These are phyloP conservation scores for Rhodocollybia butyracea DNA, from an alignment of 768 basidiomycete species.

Conservation along the genomic window DNA sequence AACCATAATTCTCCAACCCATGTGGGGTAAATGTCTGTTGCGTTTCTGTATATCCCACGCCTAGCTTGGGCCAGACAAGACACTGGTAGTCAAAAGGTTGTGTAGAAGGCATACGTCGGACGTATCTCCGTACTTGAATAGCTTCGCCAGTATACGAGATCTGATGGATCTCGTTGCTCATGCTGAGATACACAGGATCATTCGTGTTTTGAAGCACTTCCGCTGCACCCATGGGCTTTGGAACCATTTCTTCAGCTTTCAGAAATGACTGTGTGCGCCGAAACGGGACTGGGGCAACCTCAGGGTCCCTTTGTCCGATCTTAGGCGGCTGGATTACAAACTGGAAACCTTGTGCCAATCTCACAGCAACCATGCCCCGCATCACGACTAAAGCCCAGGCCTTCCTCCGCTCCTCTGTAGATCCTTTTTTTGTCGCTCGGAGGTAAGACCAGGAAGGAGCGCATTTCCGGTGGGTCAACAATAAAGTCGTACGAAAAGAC, in stretches of 20 bases:
- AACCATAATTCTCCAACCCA: conserved; percentile 79
- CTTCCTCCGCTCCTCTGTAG: conserved; percentile 53
- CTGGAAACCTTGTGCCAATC: conserved; percentile 93
- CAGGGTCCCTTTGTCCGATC: conserved; percentile 16
- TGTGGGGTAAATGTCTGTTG: conserved; percentile 72
- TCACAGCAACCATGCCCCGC: conserved; percentile 90
- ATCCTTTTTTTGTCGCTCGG: conserved; percentile 42
- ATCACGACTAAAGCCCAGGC: conserved; percentile 80
- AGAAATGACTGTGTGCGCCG: conserved; percentile 57
- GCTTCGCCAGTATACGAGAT: conserved; percentile 89
- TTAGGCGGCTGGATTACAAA: conserved; percentile 63
- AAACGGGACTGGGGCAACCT: conserved; percentile 29
- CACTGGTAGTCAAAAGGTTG: conserved; percentile 78
- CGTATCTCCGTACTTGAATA: conserved; percentile 85
- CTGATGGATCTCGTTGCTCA: conserved; percentile 93
- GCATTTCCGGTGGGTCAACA: conserved; percentile 79
- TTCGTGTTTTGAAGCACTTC: conserved; percentile 52
- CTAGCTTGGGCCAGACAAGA: conserved; percentile 90
- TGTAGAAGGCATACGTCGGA: conserved; percentile 63
- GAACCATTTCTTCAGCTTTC: conserved; percentile 43
- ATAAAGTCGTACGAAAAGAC: conserved; percentile 88
- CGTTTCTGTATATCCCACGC: conserved; percentile 82
- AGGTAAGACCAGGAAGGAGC: conserved; percentile 80
- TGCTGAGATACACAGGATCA: conserved; percentile 86
- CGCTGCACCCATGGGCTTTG: conserved; percentile 61